Percentiles rank a stretch among this genome's conserved stretches.
These are phyloP conservation scores for Trichothecium sympodiale DNA, from an alignment of 2,329 filamentous ascomycete genomes.

Conservation along the genomic window DNA sequence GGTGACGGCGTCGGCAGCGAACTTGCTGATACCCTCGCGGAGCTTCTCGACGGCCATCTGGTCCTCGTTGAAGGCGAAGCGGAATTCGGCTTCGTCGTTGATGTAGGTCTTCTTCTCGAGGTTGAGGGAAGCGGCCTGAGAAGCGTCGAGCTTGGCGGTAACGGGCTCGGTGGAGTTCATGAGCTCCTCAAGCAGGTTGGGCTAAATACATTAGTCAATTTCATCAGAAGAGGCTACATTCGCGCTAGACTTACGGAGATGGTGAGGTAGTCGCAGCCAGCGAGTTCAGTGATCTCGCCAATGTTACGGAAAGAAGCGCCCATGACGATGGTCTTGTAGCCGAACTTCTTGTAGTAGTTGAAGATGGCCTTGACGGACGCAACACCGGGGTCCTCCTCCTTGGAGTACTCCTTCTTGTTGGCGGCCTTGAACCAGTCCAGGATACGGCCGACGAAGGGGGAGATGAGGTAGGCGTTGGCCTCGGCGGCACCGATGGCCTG, in stretches of 20 bases:
- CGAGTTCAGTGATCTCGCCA: constrained; percentile 96
- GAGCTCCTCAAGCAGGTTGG: constrained; percentile 87
- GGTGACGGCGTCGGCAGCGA: constrained; percentile 87
- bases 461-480: constrained; percentile 94
- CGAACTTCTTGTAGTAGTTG: constrained; percentile 99
- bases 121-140: constrained; percentile 53
- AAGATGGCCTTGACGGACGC: constrained; percentile 87
- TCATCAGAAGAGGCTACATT: background rate
- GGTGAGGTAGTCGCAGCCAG: constrained; percentile 97
- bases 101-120: constrained; percentile 88
- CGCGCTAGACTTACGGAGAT: constrained; percentile 62
- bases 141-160: constrained; percentile 83
- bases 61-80: constrained; percentile 99
- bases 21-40: constrained; percentile 98
- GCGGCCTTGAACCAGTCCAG: constrained; percentile 98
- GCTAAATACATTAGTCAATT: constrained; percentile 34
- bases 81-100: constrained; percentile 79
- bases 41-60: constrained; percentile 99
- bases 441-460: constrained; percentile 97
- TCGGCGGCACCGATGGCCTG: constrained; percentile 96
- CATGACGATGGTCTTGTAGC: constrained; percentile 99
- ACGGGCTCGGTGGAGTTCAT: constrained; percentile 72
- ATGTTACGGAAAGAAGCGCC: constrained; percentile 94
- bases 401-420: constrained; percentile 85
- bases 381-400: constrained; percentile 91